phyloP scores from a whole-genome alignment of 2,329 filamentous ascomycete genomes.

The Trichoderma asperellum region DNA sequence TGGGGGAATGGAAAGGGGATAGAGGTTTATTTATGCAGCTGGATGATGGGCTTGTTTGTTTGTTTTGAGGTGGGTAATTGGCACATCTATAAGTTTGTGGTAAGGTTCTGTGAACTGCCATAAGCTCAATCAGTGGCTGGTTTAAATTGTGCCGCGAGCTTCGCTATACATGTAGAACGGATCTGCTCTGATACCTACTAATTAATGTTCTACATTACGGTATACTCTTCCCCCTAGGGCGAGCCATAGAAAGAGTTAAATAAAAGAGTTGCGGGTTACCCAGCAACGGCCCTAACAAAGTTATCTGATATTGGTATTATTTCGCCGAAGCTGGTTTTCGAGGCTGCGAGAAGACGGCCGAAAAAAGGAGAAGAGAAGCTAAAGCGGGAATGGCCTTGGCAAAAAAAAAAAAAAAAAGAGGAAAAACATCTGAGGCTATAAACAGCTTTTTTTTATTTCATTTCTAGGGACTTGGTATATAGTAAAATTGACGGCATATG shows the following conservation, averaged over 20 bases:
- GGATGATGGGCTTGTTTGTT: too few species aligned
- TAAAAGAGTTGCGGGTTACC: background rate
- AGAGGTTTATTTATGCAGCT: background rate
- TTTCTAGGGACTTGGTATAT: constrained; percentile 42
- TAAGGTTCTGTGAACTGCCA: background rate
- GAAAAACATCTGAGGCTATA: background rate
- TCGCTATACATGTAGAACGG: background rate
- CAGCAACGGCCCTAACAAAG: background rate
- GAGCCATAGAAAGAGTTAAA: background rate
- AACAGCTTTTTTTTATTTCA: constrained; percentile 24
- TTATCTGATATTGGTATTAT: too few species aligned
- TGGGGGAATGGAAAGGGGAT: background rate
- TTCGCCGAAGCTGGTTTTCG: background rate
- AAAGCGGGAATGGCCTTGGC: too few species aligned
- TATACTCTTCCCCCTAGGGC: too few species aligned
- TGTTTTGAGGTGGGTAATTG: too few species aligned
- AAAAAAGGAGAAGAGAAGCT: background rate
- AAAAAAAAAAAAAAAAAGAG: background rate
- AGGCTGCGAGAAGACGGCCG: background rate
- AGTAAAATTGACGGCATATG: constrained; percentile 41
- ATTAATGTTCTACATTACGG: background rate
- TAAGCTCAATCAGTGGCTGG: too few species aligned
- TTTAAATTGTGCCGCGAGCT: background rate
- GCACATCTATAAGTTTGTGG: too few species aligned
- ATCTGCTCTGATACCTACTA: background rate